Evolutionary conservation across 345 rosid species (phyloP).

Genomic region (Capsella bursapastoris): DNA sequence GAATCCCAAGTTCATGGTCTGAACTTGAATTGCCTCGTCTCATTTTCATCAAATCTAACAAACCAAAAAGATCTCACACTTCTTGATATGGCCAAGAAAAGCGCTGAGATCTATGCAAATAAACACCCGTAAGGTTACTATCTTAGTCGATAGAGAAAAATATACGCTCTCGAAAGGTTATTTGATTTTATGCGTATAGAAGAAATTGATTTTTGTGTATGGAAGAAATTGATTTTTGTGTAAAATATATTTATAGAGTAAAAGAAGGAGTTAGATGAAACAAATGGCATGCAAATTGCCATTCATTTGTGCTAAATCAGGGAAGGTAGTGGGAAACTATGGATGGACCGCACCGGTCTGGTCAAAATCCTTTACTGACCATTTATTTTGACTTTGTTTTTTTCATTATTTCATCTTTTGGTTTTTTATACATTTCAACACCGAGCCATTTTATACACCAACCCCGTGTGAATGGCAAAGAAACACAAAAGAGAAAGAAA

Average conservation of each 20-base stretch:
- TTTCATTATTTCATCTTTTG: neutral
- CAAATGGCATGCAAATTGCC: constrained; percentile 30
- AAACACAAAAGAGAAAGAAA: too few species aligned
- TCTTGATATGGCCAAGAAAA: constrained; percentile 24
- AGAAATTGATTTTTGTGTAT: constrained; percentile 31
- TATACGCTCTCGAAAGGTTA: constrained; percentile 8
- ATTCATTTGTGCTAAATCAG: constrained; percentile 13
- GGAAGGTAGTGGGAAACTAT: constrained; percentile 43
- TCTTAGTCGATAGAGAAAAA: constrained; percentile 5
- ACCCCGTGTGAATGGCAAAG: constrained; percentile 1
- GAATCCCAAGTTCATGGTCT: constrained; percentile 44
- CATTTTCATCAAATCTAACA: constrained; percentile 21
- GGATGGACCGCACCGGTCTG: constrained; percentile 33
- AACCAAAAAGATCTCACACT: constrained; percentile 4
- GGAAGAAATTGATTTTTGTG: constrained; percentile 33
- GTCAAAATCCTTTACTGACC: constrained; percentile 43
- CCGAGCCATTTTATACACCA: constrained; percentile 9
- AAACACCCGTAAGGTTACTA: constrained; percentile 13
- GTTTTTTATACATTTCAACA: neutral
- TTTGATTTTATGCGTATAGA: constrained; percentile 26
- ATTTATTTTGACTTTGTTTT: constrained; percentile 43
- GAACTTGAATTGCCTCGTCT: constrained; percentile 43
- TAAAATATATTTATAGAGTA: constrained; percentile 31
- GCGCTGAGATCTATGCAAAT: constrained; percentile 9
- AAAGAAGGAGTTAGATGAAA: neutral